phyloP scores from a whole-genome alignment of 352 stramenopile species.

The Globisporangium cederbergense region DNA sequence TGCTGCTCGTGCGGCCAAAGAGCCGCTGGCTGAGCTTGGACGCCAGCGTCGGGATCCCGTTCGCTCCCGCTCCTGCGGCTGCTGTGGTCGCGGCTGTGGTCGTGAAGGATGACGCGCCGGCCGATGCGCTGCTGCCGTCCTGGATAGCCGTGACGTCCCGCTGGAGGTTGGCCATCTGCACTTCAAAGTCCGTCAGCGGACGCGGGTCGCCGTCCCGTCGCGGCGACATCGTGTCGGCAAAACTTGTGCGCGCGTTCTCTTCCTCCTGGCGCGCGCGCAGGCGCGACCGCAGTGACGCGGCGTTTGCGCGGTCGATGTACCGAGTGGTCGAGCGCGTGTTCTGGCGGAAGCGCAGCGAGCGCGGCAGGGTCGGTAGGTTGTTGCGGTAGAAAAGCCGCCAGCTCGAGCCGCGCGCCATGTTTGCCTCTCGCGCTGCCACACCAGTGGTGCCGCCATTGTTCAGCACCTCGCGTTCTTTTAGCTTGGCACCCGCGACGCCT shows the following conservation, averaged over 20 bases:
- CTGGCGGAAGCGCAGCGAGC: slow-evolving; percentile 65
- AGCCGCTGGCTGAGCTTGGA: slow-evolving; percentile 29
- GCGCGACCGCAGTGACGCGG: slow-evolving; percentile 47
- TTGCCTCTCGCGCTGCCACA: neutral
- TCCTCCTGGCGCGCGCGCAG: slow-evolving; percentile 52
- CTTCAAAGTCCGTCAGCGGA: slow-evolving; percentile 50
- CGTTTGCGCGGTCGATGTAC: slow-evolving; percentile 76
- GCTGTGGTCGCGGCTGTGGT: neutral
- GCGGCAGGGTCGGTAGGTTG: slow-evolving; percentile 63
- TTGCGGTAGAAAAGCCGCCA: slow-evolving; percentile 71
- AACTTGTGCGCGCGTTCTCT: slow-evolving; percentile 38
- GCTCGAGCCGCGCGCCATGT: slow-evolving; percentile 23
- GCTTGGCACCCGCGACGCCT: slow-evolving; percentile 9
- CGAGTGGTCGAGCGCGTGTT: slow-evolving; percentile 72
- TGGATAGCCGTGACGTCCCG: slow-evolving; percentile 7
- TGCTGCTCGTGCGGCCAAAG: slow-evolving; percentile 45
- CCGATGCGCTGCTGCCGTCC: slow-evolving; percentile 1
- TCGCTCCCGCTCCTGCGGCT: neutral
- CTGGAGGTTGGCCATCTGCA: slow-evolving; percentile 32
- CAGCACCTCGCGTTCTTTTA: slow-evolving; percentile 5
- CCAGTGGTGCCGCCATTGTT: neutral
- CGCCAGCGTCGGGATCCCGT: slow-evolving; percentile 20
- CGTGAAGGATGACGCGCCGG: slow-evolving; percentile 16
- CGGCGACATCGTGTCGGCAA: slow-evolving; percentile 27
- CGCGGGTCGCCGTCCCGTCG: slow-evolving; percentile 14